Evolutionary conservation across 1,284 basidiomycete genomes (phyloP).

Genomic region (Cutaneotrichosporon dermatis): DNA sequence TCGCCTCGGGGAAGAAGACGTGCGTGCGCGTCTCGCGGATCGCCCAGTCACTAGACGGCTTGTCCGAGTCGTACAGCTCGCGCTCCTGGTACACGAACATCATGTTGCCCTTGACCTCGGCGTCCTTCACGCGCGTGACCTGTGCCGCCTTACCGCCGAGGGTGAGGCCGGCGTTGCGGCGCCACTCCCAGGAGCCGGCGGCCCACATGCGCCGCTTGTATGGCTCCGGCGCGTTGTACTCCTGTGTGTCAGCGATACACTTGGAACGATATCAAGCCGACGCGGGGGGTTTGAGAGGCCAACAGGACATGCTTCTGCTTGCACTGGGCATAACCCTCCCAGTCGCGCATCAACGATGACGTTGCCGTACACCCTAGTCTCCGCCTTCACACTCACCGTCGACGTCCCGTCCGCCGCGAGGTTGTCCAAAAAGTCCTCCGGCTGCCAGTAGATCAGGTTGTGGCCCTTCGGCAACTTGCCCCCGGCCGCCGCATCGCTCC

Average conservation of each 20-base stretch:
- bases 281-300: no score
- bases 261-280: no score
- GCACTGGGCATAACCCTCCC: no score
- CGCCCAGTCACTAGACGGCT: conserved; percentile 55
- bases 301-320: no score
- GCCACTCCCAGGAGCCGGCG: conserved; percentile 65
- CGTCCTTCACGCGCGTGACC: conserved; percentile 54
- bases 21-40: conserved; percentile 67
- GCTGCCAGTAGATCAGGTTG: conserved; percentile 71
- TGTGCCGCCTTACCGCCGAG: conserved; percentile 59
- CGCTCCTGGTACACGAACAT: conserved; percentile 66
- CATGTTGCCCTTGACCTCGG: conserved; percentile 68
- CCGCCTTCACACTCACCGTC: conserved; percentile 53
- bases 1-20: conserved; percentile 58
- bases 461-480: conserved; percentile 59
- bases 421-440: conserved; percentile 57
- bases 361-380: no score
- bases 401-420: conserved; percentile 60
- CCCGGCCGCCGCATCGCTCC: conserved; percentile 32
- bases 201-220: conserved; percentile 81
- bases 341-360: not conserved
- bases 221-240: conserved; percentile 58
- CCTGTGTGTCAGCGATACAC: conserved; percentile 28
- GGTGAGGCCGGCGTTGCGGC: conserved; percentile 49
- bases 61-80: conserved; percentile 25